Conservation (phyloP, 305 asterid species). For the Galium porrigens region DNA sequence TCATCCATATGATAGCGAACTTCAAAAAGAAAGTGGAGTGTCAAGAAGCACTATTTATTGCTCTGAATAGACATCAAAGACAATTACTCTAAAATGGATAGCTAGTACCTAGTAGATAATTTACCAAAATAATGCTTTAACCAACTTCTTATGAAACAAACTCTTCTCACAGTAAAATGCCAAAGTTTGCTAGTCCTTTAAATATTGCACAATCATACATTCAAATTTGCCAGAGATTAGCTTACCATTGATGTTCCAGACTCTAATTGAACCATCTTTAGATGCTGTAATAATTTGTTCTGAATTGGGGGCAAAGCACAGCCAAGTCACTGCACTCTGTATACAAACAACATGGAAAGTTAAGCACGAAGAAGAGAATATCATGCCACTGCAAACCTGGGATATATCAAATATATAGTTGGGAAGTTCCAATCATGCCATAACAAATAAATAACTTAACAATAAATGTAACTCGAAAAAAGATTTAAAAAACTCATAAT, state of each 20-base stretch:
- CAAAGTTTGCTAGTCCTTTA: neutral
- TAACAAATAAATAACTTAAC: neutral
- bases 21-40: conserved; percentile 26
- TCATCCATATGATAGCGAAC: conserved; percentile 92
- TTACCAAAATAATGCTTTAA: neutral
- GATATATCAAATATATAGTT: neutral
- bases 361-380: conserved; percentile 3
- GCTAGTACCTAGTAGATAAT: neutral
- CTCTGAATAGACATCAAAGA: neutral
- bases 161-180: neutral
- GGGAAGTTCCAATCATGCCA: neutral
- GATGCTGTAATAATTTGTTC: conserved; percentile 88
- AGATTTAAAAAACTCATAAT: neutral
- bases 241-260: conserved; percentile 90
- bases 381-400: neutral
- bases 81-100: conserved; percentile 3
- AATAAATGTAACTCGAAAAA: neutral
- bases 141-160: neutral
- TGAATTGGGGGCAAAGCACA: conserved; percentile 79
- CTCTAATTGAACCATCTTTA: conserved; percentile 82
- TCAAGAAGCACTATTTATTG: conserved; percentile 12
- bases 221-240: conserved; percentile 4
- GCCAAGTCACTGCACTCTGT: conserved; percentile 99
- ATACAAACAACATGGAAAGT: conserved; percentile 17
- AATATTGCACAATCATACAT: neutral